These are phyloP conservation scores for Ogataea kodamae DNA, from an alignment of 805 yeast genomes.

Conservation along the genomic window DNA sequence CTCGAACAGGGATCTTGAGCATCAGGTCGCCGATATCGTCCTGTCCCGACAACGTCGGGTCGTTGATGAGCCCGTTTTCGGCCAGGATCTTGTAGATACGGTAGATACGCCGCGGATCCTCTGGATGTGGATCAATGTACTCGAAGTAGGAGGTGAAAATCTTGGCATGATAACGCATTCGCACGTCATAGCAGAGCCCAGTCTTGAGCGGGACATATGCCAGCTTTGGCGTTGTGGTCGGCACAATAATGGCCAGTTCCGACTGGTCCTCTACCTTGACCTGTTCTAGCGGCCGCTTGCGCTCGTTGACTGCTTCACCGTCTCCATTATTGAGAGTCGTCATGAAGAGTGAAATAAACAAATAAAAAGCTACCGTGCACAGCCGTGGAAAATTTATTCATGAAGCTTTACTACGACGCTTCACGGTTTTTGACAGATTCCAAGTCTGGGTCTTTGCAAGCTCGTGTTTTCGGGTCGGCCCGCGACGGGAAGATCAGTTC, in stretches of 20 bases:
- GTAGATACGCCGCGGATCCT: conserved; percentile 94
- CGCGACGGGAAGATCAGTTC: conserved; percentile 46
- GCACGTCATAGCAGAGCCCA: conserved; percentile 91
- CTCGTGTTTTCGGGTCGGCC: conserved; percentile 48
- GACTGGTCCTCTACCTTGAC: conserved; percentile 9
- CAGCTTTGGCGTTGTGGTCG: conserved; percentile 62
- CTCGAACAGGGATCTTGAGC: conserved; percentile 87
- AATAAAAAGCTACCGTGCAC: conserved; percentile 8
- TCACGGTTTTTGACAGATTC: conserved; percentile 40
- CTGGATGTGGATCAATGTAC: conserved; percentile 98
- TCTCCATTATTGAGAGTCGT: conserved; percentile 1
- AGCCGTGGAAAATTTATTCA: conserved; percentile 19
- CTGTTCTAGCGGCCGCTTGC: conserved; percentile 8
- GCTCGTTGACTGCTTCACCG: conserved; percentile 1
- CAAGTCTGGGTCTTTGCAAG: conserved; percentile 52
- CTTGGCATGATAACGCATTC: conserved; percentile 97
- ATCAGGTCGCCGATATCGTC: conserved; percentile 81
- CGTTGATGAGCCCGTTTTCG: conserved; percentile 85
- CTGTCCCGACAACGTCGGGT: conserved; percentile 66
- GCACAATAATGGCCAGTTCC: conserved; percentile 40
- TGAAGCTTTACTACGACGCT: conserved; percentile 42
- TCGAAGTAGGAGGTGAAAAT: conserved; percentile 88
- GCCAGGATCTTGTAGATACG: conserved; percentile 90
- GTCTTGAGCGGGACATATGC: conserved; percentile 76
- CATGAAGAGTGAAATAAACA: conserved; percentile 1